Evolutionary conservation across 2,329 filamentous ascomycete species (phyloP).

Genomic region (Ophiostoma fasciatum): DNA sequence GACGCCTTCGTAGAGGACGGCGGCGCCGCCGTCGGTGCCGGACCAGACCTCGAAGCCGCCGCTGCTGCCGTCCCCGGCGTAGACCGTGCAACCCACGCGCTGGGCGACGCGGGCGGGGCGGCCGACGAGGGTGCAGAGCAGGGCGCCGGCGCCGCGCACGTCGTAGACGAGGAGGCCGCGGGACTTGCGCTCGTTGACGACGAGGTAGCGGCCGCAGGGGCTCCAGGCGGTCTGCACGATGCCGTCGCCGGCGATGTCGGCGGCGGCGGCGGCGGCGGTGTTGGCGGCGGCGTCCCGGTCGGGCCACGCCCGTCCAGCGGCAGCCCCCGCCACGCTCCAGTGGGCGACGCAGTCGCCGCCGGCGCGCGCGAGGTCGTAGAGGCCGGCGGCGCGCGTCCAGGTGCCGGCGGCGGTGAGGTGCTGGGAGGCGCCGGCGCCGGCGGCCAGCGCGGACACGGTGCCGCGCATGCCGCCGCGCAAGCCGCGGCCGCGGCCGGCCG

Average conservation of each 20-base stretch:
- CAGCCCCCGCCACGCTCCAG: conserved; percentile 43
- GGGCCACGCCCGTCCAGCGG: conserved; percentile 20
- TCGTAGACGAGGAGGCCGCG: conserved; percentile 45
- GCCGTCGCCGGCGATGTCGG: conserved; percentile 39
- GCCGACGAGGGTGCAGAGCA: conserved; percentile 39
- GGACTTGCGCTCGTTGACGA: conserved; percentile 45
- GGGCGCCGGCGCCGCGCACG: conserved; percentile 40
- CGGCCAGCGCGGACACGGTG: conserved; percentile 35
- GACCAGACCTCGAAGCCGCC: conserved; percentile 47
- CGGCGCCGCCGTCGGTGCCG: conserved; percentile 36
- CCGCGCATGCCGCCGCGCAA: conserved; percentile 50
- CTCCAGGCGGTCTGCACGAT: conserved; percentile 48
- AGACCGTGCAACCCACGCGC: conserved; percentile 40
- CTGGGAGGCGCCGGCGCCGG: conserved; percentile 16
- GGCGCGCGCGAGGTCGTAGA: conserved; percentile 44
- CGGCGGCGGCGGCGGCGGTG: conserved; percentile 9
- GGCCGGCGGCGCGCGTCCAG: conserved; percentile 45
- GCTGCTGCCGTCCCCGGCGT: conserved; percentile 17
- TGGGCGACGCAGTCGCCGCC: conserved; percentile 37
- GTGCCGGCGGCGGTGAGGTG: conserved; percentile 44
- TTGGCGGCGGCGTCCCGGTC: conserved; percentile 1
- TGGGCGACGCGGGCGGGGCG: conserved; percentile 39
- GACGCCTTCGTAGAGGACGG: conserved; percentile 45
- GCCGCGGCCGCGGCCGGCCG: conserved; percentile 43
- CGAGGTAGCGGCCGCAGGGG: conserved; percentile 45